Percentiles rank a stretch among this genome's conserved stretches.
phyloP scores from a whole-genome alignment of 495 filamentous ascomycete species.

The Hypoxylon lenormandii region DNA sequence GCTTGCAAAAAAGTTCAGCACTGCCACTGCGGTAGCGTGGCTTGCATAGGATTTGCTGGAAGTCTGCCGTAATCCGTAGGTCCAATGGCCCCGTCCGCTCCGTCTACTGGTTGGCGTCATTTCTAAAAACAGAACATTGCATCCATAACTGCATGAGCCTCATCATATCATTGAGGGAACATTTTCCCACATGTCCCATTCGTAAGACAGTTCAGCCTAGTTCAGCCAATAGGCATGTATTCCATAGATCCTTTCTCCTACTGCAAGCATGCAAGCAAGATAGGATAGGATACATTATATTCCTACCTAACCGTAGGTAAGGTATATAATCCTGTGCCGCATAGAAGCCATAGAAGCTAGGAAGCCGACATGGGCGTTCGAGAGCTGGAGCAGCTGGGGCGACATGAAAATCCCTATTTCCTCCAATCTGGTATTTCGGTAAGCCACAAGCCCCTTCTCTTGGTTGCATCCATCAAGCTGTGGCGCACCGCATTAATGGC shows the following conservation, averaged over 20 bases:
- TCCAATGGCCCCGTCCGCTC: too few relatives aligned
- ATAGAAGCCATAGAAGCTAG: background rate
- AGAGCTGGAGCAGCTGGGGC: conserved; percentile 1
- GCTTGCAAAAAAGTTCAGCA: background rate
- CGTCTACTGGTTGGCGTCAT: conserved; percentile 9
- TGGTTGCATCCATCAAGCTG: too few relatives aligned
- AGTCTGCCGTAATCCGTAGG: too few relatives aligned
- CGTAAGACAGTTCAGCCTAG: background rate
- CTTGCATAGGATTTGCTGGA: background rate
- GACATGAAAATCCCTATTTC: conserved; percentile 1
- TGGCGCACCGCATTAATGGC: too few relatives aligned
- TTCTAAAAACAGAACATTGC: conserved; percentile 38
- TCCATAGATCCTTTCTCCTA: background rate
- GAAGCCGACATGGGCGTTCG: too few relatives aligned
- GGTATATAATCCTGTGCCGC: conserved; percentile 14
- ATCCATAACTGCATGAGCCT: conserved; percentile 14
- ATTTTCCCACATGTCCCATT: background rate
- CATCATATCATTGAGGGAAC: conserved; percentile 7
- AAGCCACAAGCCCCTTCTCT: conserved; percentile 14
- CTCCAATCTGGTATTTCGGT: background rate
- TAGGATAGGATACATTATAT: background rate
- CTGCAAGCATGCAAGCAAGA: background rate
- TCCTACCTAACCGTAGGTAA: background rate
- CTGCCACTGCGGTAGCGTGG: background rate
- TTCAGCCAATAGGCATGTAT: conserved; percentile 10